A percentile compares a stretch with the other conserved stretches of the same genome.
Conservation (phyloP, 441 rosid genomes). For the Aquilaria agallochum region DNA sequence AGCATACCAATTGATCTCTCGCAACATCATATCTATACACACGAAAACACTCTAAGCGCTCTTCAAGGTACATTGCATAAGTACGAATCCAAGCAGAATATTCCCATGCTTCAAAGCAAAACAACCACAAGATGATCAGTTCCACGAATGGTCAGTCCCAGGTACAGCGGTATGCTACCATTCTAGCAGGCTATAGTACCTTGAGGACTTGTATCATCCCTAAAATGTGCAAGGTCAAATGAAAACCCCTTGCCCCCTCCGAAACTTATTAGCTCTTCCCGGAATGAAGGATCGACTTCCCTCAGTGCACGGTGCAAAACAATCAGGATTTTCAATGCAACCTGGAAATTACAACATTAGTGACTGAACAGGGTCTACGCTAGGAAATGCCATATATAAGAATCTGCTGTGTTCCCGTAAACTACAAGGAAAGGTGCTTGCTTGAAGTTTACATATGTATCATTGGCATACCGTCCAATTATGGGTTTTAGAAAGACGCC, state of each 20-base stretch:
- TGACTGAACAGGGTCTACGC: too few species aligned
- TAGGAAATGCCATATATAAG: too few species aligned
- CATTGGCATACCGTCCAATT: conserved; percentile 32
- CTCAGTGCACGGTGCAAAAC: conserved; percentile 37
- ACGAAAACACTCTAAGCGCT: conserved; percentile 31
- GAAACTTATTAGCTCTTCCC: conserved; percentile 24
- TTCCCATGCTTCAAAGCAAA: conserved; percentile 38
- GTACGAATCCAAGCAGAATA: conserved; percentile 43
- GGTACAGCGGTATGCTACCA: not conserved
- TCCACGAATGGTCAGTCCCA: not conserved
- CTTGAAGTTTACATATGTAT: too few species aligned
- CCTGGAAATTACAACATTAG: conserved; percentile 24
- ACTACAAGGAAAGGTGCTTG: not conserved
- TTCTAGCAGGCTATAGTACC: conserved; percentile 19
- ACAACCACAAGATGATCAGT: conserved; percentile 10
- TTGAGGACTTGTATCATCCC: conserved; percentile 33
- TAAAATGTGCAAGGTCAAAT: conserved; percentile 33
- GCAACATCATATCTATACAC: conserved; percentile 32
- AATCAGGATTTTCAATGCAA: conserved; percentile 43
- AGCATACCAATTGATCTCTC: conserved; percentile 25
- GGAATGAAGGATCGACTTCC: conserved; percentile 34
- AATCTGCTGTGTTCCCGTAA: too few species aligned
- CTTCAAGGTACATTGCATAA: conserved; percentile 45
- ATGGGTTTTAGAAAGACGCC: conserved; percentile 40
- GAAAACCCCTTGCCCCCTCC: conserved; percentile 17